Percentiles rank a stretch among this genome's conserved stretches.
phyloP scores from a whole-genome alignment of 2,329 filamentous ascomycete genomes.

The Fonsecaea erecta region DNA sequence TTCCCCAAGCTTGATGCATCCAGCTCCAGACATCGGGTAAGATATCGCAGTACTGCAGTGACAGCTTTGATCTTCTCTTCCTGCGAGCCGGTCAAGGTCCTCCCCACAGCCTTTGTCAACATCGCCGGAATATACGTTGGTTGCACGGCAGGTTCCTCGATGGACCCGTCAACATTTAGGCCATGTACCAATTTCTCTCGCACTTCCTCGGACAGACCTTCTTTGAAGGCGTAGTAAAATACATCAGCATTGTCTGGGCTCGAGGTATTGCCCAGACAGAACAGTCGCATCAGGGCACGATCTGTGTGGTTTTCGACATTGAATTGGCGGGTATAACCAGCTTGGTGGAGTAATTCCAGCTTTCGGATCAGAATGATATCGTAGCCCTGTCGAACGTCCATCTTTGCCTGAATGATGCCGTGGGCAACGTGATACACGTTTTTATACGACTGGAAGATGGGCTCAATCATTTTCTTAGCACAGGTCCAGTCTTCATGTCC shows the following conservation, averaged over 20 bases:
- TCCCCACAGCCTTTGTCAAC: constrained; percentile 37
- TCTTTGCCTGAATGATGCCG: constrained; percentile 36
- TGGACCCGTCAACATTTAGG: constrained; percentile 43
- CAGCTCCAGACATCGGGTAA: constrained; percentile 25
- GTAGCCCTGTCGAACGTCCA: constrained; percentile 40
- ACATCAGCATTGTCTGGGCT: constrained; percentile 38
- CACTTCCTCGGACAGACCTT: constrained; percentile 28
- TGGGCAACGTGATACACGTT: constrained; percentile 39
- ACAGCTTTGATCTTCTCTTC: constrained; percentile 25
- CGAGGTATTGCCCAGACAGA: constrained; percentile 45
- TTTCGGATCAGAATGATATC: constrained; percentile 41
- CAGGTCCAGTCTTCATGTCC: constrained; percentile 38
- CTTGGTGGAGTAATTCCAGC: constrained; percentile 34
- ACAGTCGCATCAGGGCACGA: constrained; percentile 43
- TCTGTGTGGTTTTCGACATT: constrained; percentile 34
- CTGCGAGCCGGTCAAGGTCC: constrained; percentile 12
- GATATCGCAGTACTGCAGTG: constrained; percentile 31
- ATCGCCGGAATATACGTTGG: constrained; percentile 47
- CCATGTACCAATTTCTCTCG: constrained; percentile 38
- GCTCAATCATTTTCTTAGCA: constrained; percentile 41
- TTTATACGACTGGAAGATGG: constrained; percentile 41
- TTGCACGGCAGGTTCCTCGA: constrained; percentile 42
- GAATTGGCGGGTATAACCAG: constrained; percentile 38
- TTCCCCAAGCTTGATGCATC: constrained; percentile 4
- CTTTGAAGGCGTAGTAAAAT: constrained; percentile 39